Percentiles rank a stretch among this genome's conserved stretches.
Evolutionary conservation across 805 yeast species (phyloP).

Genomic region (Candida germanica): DNA sequence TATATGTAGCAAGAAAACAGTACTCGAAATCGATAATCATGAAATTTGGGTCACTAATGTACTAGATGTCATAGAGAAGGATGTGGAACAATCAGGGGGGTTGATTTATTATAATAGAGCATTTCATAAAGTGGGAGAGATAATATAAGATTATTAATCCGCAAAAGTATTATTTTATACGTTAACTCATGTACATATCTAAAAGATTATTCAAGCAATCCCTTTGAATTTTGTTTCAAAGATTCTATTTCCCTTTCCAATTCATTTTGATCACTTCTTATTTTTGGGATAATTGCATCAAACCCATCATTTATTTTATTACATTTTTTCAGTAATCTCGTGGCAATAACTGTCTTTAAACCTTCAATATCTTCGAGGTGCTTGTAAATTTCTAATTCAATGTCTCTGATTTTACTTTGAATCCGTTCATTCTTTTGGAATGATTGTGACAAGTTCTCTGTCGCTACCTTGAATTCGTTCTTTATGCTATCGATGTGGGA

Average conservation of each 20-base stretch:
- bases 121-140: slow-evolving; percentile 47
- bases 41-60: slow-evolving; percentile 89
- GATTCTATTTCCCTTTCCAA: background rate
- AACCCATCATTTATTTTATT: slow-evolving; percentile 30
- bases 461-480: slow-evolving; percentile 19
- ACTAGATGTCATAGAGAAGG: slow-evolving; percentile 45
- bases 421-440: slow-evolving; percentile 24
- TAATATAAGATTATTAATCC: slow-evolving; percentile 19
- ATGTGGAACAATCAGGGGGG: slow-evolving; percentile 48
- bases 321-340: slow-evolving; percentile 24
- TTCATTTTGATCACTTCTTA: slow-evolving; percentile 13
- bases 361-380: slow-evolving; percentile 24
- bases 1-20: slow-evolving; percentile 54
- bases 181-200: slow-evolving; percentile 8
- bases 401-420: slow-evolving; percentile 20
- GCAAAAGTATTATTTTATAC: background rate
- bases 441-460: slow-evolving; percentile 20
- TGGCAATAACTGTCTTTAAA: slow-evolving; percentile 24
- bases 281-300: slow-evolving; percentile 32
- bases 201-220: background rate
- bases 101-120: slow-evolving; percentile 60
- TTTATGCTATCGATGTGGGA: slow-evolving; percentile 19
- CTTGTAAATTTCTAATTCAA: slow-evolving; percentile 23
- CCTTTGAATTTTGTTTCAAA: background rate
- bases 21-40: slow-evolving; percentile 71